Percentiles rank a stretch among this genome's conserved stretches.
Conservation (phyloP, 768 basidiomycete genomes). For the Termitomyces eurrhizus region DNA sequence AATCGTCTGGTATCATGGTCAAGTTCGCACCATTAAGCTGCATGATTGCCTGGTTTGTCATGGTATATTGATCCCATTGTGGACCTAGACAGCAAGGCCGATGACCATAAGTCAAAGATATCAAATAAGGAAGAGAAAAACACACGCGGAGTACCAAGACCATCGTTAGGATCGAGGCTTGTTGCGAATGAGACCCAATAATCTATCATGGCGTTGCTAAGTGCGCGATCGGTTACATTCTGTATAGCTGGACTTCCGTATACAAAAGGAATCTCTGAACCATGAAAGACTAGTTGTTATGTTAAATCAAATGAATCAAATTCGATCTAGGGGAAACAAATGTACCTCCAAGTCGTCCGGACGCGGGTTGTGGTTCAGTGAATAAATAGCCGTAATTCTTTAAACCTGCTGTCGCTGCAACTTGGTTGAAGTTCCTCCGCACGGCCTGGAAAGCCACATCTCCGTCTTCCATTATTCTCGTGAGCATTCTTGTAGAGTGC, state of each 20-base stretch:
- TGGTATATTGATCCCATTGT: slow-evolving; percentile 19
- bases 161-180: slow-evolving; percentile 40
- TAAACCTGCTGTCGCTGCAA: slow-evolving; percentile 28
- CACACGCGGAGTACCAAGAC: slow-evolving; percentile 30
- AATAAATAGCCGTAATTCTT: slow-evolving; percentile 35
- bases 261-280: slow-evolving; percentile 27
- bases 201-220: slow-evolving; percentile 36
- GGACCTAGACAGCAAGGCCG: slow-evolving; percentile 16
- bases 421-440: slow-evolving; percentile 31
- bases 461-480: slow-evolving; percentile 15
- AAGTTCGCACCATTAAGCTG: slow-evolving; percentile 25
- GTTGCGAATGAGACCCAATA: slow-evolving; percentile 46
- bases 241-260: slow-evolving; percentile 21
- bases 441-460: slow-evolving; percentile 32
- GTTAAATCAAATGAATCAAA: background rate
- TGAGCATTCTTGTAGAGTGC: background rate
- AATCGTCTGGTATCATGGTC: slow-evolving; percentile 24
- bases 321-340: background rate
- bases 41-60: slow-evolving; percentile 17
- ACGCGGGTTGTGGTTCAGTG: slow-evolving; percentile 28
- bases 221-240: slow-evolving; percentile 14
- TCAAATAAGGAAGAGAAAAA: background rate
- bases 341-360: slow-evolving; percentile 10
- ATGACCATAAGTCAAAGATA: background rate
- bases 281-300: slow-evolving; percentile 22